Percentiles rank a stretch among this genome's conserved stretches.
Evolutionary conservation across 768 basidiomycete species (phyloP).

Genomic region (Solioccasus polychromus): DNA sequence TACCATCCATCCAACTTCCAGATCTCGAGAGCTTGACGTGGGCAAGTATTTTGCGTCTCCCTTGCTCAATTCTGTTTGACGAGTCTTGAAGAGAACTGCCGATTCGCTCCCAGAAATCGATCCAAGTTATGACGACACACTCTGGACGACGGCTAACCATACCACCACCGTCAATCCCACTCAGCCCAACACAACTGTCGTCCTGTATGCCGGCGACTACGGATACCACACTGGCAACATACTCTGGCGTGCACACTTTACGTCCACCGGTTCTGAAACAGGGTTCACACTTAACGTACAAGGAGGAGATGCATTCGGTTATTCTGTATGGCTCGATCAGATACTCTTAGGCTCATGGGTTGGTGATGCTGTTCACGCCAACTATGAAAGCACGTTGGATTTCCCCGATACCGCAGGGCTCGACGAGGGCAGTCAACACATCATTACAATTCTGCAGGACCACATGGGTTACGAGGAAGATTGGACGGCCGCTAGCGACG

Average conservation of each 20-base stretch:
- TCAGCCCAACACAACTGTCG: slow-evolving; percentile 36
- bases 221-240: slow-evolving; percentile 52
- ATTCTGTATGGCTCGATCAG: slow-evolving; percentile 48
- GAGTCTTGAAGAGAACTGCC: slow-evolving; percentile 19
- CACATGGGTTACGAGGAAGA: slow-evolving; percentile 54
- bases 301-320: slow-evolving; percentile 49
- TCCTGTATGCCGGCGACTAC: slow-evolving; percentile 49
- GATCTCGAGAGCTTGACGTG: slow-evolving; percentile 19
- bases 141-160: slow-evolving; percentile 43
- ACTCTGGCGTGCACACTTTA: slow-evolving; percentile 51
- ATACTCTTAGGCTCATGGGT: slow-evolving; percentile 44
- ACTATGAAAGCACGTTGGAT: slow-evolving; percentile 16
- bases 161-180: slow-evolving; percentile 42
- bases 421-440: slow-evolving; percentile 32
- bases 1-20: slow-evolving; percentile 19
- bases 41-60: not conserved
- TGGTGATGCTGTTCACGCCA: slow-evolving; percentile 15
- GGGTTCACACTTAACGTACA: slow-evolving; percentile 39
- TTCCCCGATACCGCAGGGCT: slow-evolving; percentile 4
- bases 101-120: slow-evolving; percentile 37
- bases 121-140: slow-evolving; percentile 37
- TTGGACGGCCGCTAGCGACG: slow-evolving; percentile 40
- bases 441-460: slow-evolving; percentile 51
- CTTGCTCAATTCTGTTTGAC: slow-evolving; percentile 1
- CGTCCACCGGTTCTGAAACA: slow-evolving; percentile 43